phyloP scores from a whole-genome alignment of 2,329 filamentous ascomycete genomes.

The Aspergillus arachidicola region DNA sequence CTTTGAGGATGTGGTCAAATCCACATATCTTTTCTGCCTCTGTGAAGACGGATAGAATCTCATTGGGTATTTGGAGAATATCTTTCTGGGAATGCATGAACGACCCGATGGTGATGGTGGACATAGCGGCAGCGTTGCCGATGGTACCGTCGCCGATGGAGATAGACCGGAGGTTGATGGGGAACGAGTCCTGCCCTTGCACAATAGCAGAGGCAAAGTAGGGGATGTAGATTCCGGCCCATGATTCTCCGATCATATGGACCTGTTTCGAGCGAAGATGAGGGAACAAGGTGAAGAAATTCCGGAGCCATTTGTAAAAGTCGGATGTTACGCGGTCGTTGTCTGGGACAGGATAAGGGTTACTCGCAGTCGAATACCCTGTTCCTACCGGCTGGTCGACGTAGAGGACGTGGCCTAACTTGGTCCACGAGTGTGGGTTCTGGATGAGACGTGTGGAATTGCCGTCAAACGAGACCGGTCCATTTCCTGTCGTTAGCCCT shows the following conservation, averaged over 20 bases:
- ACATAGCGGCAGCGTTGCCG: constrained; percentile 40
- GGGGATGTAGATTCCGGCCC: constrained; percentile 42
- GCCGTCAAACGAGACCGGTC: constrained; percentile 15
- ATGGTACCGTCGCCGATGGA: constrained; percentile 41
- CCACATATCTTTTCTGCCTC: constrained; percentile 36
- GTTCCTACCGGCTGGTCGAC: constrained; percentile 42
- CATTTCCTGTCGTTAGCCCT: constrained; percentile 26
- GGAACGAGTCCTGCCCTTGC: constrained; percentile 26
- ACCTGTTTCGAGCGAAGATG: constrained; percentile 34
- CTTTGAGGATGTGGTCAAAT: constrained; percentile 31
- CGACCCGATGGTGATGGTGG: constrained; percentile 30
- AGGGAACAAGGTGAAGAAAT: constrained; percentile 35
- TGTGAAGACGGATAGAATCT: constrained; percentile 32
- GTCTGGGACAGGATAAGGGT: constrained; percentile 29
- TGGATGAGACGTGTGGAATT: constrained; percentile 24
- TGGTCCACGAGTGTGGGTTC: constrained; percentile 34
- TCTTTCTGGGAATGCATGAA: constrained; percentile 31
- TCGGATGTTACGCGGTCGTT: constrained; percentile 33
- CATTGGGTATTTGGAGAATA: constrained; percentile 28
- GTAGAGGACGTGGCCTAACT: constrained; percentile 39
- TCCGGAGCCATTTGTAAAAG: constrained; percentile 35
- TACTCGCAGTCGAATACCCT: constrained; percentile 36
- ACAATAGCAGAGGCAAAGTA: constrained; percentile 39
- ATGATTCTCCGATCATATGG: constrained; percentile 43
- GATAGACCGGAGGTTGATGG: constrained; percentile 37